Base-by-base conservation (phyloP, 768 basidiomycete species). In the Russula emetica region DNA sequence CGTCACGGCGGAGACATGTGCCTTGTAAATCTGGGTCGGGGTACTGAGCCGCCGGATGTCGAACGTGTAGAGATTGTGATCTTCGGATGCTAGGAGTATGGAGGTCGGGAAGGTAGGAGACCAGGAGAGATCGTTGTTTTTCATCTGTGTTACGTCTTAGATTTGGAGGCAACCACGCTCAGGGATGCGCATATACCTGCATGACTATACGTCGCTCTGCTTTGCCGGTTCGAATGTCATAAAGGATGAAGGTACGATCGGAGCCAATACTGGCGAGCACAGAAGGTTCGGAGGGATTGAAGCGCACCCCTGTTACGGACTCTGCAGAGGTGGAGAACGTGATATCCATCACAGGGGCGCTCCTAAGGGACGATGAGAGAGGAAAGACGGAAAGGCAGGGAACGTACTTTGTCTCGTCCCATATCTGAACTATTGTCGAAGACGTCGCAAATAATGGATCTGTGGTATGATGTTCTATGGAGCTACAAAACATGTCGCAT, bases 51-150 rank as follows among this genome's bases (percentile, higher is more conserved):
- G 84, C 49, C 97, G 84, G 55, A 98, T 88, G 71, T 99, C 97
- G 74, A 97, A 99, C 0, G 97, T 98, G 75, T 98, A 98, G 28
- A 98, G 81, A 71, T 98, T 97, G 77, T 98, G 95, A 71, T 98
- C 96, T 78, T 98, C 97, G 0, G 95, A 98, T n/a, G 92, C 97
- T 8, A 98, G 83, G 9, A 99, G 83, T 44, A 98, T 77, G 4
- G 87, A 80, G 0, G 95, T 98, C 3, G 97, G 97, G 72, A 94
- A 88, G 0, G 93, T 96, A 0, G 97, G 97, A 32, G 94, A 98
- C 95, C 95, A 99, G 16, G 93, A 82, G 1, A 99, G 80, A 9
- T 90, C 82, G 69, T 98, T 98, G 69, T 86, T 86, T 69, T 85
- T 87, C 87, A 98, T 93, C 84, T 91, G 63, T 36, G 22, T 11